phyloP scores from a whole-genome alignment of 129 eudicot genomes.

The Dittrichia graveolens region DNA sequence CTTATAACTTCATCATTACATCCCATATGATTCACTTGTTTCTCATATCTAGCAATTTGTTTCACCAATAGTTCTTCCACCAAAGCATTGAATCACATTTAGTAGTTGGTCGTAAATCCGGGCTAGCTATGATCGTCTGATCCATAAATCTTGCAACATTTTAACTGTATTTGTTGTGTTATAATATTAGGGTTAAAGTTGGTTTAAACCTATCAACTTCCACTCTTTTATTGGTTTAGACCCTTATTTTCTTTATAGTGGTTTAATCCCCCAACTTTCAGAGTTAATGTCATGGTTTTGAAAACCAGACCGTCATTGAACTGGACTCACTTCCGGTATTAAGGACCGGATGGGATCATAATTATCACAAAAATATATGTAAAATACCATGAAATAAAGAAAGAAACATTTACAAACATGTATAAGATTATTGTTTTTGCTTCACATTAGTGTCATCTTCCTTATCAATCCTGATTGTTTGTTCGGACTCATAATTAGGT shows the following conservation, averaged over 20 bases:
- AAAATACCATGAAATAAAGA: too few relatives aligned
- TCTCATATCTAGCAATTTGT: neutral
- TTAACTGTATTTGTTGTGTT: neutral
- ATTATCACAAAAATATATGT: too few relatives aligned
- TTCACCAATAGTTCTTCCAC: constrained; percentile 3
- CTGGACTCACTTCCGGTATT: too few relatives aligned
- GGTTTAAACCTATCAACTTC: neutral
- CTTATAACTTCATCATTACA: constrained; percentile 7
- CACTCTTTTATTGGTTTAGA: neutral
- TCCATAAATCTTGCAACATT: neutral
- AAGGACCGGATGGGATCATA: too few relatives aligned
- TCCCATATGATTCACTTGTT: constrained; percentile 8
- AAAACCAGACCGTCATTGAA: too few relatives aligned
- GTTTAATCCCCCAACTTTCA: too few relatives aligned
- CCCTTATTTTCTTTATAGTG: too few relatives aligned
- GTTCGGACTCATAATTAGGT: constrained; percentile 45
- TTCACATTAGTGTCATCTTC: neutral
- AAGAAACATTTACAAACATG: too few relatives aligned
- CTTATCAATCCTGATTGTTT: neutral
- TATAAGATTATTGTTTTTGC: too few relatives aligned
- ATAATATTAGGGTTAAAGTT: neutral
- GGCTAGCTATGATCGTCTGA: neutral
- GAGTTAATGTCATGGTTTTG: too few relatives aligned
- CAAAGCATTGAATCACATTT: constrained; percentile 4
- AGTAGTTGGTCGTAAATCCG: neutral